These are phyloP conservation scores for Fomitopsis schrenkii DNA, from an alignment of 1,284 basidiomycete genomes.

Conservation along the genomic window DNA sequence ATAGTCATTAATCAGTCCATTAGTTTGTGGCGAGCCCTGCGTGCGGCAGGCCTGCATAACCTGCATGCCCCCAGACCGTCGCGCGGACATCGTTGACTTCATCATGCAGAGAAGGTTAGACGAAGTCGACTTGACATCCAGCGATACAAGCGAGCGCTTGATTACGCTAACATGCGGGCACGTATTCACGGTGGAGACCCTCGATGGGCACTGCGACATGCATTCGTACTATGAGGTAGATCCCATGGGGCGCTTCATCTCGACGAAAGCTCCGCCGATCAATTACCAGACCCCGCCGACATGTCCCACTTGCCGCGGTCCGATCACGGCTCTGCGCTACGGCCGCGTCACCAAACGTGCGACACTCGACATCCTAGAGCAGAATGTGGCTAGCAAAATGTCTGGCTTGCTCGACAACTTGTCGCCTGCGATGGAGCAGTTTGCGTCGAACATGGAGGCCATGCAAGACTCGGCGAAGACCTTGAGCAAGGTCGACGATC, in stretches of 20 bases:
- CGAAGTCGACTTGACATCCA: constrained; percentile 43
- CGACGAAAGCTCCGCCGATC: constrained; percentile 35
- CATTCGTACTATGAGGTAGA: constrained; percentile 45
- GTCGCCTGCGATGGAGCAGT: constrained; percentile 6
- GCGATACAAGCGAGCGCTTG: constrained; percentile 45
- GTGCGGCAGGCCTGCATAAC: constrained; percentile 46
- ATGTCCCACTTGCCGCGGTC: constrained; percentile 53
- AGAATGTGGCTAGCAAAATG: constrained; percentile 54
- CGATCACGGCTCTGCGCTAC: constrained; percentile 51
- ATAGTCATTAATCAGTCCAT: too few relatives aligned
- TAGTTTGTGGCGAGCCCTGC: constrained; percentile 72
- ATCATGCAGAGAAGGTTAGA: constrained; percentile 49
- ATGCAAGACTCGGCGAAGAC: constrained; percentile 10
- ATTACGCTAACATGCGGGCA: constrained; percentile 66
- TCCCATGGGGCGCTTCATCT: constrained; percentile 35
- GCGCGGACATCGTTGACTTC: constrained; percentile 53
- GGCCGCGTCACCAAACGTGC: constrained; percentile 60
- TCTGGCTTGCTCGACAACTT: constrained; percentile 22
- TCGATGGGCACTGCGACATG: constrained; percentile 61
- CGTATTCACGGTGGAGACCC: constrained; percentile 66
- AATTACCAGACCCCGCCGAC: constrained; percentile 45
- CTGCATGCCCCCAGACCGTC: constrained; percentile 42
- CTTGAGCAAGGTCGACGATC: neutral
- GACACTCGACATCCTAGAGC: constrained; percentile 57
- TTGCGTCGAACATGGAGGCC: constrained; percentile 4